phyloP scores from a whole-genome alignment of 306 rosid genomes.

The Quillaja saponaria region DNA sequence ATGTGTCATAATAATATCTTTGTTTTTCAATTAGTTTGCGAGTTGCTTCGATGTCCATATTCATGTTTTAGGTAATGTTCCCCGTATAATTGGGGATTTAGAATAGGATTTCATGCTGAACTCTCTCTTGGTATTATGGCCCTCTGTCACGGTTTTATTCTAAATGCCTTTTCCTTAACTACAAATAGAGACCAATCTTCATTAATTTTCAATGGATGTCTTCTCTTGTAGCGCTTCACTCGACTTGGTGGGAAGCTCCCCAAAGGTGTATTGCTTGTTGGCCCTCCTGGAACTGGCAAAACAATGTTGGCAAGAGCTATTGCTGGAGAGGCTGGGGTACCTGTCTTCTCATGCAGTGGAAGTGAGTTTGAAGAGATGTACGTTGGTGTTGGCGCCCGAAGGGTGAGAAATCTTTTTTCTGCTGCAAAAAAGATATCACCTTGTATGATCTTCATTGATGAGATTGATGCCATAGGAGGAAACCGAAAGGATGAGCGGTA shows the following conservation, averaged over 20 bases:
- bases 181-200: neutral
- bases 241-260: conserved; percentile 97
- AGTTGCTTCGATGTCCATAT: too few species aligned
- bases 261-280: conserved; percentile 93
- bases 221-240: conserved; percentile 72
- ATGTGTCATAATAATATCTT: too few species aligned
- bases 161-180: conserved; percentile 3
- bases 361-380: conserved; percentile 96
- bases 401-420: conserved; percentile 84
- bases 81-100: neutral
- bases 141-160: neutral
- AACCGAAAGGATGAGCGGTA: conserved; percentile 75
- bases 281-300: conserved; percentile 96
- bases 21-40: too few species aligned
- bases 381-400: conserved; percentile 97
- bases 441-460: conserved; percentile 89
- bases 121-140: neutral
- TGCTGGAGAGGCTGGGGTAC: conserved; percentile 98
- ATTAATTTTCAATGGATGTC: neutral
- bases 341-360: conserved; percentile 91
- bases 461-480: conserved; percentile 95
- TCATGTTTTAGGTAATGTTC: too few species aligned
- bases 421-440: conserved; percentile 94
- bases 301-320: conserved; percentile 96
- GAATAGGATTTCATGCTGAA: neutral